Percentiles rank a stretch among this genome's conserved stretches.
Conservation (phyloP, 441 rosid species). For the Euphorbia celastroides region DNA sequence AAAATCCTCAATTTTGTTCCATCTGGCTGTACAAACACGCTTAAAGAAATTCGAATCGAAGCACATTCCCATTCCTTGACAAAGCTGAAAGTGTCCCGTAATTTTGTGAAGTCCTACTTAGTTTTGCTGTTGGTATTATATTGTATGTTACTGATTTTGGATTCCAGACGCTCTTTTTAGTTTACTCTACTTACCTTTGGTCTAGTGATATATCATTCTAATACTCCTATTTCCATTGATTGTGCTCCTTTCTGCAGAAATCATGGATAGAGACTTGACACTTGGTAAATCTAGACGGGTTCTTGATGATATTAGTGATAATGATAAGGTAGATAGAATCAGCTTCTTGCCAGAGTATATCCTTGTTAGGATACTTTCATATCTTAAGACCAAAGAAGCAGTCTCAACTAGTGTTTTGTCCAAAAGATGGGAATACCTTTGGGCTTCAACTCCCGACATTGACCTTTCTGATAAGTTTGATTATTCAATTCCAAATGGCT, state of each 20-base stretch:
- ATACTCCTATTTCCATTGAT: no score
- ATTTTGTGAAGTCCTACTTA: no score
- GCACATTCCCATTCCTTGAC: no score
- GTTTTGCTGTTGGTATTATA: no score
- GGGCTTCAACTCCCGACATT: background rate
- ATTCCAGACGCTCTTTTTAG: no score
- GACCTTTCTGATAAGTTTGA: background rate
- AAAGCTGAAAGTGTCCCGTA: no score
- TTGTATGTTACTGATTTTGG: no score
- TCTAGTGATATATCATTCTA: no score
- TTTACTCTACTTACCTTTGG: no score
- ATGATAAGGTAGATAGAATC: background rate
- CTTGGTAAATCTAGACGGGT: background rate
- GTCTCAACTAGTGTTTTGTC: background rate
- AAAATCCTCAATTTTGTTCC: no score
- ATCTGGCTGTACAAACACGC: no score
- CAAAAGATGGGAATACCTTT: background rate
- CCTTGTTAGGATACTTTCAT: background rate
- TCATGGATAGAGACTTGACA: background rate
- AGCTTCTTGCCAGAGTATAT: background rate
- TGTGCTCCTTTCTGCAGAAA: background rate
- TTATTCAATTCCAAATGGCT: background rate
- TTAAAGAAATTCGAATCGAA: no score
- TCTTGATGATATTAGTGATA: background rate
- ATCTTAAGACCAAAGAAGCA: background rate